Percentiles rank a stretch among this genome's conserved stretches.
These are phyloP conservation scores for Chrysopogon serrulatus DNA, from an alignment of 176 grass and related monocot genomes.

Conservation along the genomic window DNA sequence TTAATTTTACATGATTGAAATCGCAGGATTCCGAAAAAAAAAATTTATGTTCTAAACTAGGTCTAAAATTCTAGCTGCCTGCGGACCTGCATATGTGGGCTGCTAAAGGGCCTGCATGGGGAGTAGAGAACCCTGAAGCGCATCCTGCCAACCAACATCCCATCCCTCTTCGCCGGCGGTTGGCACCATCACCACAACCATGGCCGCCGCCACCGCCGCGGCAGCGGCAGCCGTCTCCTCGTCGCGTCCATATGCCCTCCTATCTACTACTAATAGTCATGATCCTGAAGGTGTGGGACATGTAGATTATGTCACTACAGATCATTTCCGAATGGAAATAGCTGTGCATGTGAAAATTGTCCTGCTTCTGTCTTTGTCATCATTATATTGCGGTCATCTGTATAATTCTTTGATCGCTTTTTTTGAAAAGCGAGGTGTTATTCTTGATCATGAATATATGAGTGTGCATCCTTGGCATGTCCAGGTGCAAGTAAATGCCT, in stretches of 20 bases:
- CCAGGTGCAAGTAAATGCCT: background rate
- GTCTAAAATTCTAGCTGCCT: too few species aligned
- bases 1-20: too few species aligned
- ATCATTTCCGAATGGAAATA: too few species aligned
- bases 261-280: background rate
- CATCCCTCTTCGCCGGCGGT: background rate
- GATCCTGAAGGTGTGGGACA: background rate
- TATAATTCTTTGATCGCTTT: background rate
- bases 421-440: background rate
- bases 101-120: too few species aligned
- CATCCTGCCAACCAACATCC: too few species aligned
- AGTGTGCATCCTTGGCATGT: background rate
- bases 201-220: background rate
- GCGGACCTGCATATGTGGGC: too few species aligned
- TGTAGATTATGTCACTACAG: background rate
- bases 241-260: background rate
- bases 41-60: too few species aligned
- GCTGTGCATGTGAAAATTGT: background rate
- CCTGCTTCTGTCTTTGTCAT: background rate
- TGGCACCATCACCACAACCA: background rate
- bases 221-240: background rate
- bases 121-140: too few species aligned
- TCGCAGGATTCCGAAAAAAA: too few species aligned
- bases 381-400: background rate
- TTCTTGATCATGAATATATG: background rate